A percentile compares a stretch with the other conserved stretches of the same genome.
Conservation (phyloP, 2,329 filamentous ascomycete species). For the Fonsecaea multimorphosa region DNA sequence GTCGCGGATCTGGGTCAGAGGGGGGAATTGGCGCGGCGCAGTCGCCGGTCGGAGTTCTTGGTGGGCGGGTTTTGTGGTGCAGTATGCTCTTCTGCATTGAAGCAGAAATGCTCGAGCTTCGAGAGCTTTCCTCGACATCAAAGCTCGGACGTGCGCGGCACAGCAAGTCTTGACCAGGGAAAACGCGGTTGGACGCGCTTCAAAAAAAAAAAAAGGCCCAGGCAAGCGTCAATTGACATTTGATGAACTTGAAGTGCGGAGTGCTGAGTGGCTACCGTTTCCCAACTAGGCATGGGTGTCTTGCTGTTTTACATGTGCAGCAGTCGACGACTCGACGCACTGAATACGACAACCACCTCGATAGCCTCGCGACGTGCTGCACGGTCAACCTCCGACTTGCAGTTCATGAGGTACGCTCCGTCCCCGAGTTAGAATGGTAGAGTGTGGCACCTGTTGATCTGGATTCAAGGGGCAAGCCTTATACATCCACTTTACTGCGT, state of each 20-base stretch:
- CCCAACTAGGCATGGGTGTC: neutral
- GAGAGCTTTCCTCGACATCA: conserved; percentile 22
- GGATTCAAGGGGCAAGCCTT: too few species aligned
- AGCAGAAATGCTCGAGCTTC: conserved; percentile 29
- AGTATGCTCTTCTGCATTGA: conserved; percentile 32
- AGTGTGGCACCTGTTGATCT: too few species aligned
- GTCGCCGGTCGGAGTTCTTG: conserved; percentile 62
- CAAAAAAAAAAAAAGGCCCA: neutral
- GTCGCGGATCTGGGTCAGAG: conserved; percentile 88
- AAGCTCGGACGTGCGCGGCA: neutral
- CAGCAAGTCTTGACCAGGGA: neutral
- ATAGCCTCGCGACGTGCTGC: too few species aligned
- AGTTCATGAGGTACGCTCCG: too few species aligned
- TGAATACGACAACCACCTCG: too few species aligned
- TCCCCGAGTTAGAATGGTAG: too few species aligned
- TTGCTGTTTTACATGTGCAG: neutral
- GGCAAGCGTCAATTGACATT: neutral
- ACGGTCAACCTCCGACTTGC: too few species aligned
- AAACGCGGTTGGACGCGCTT: conserved; percentile 1
- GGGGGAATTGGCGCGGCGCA: conserved; percentile 78
- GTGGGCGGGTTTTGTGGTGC: conserved; percentile 11
- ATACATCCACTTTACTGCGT: too few species aligned
- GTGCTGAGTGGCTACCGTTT: neutral
- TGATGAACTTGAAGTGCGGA: too few species aligned
- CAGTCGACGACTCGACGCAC: neutral